phyloP scores from a whole-genome alignment of 345 rosid species.

The Garcia nutans region DNA sequence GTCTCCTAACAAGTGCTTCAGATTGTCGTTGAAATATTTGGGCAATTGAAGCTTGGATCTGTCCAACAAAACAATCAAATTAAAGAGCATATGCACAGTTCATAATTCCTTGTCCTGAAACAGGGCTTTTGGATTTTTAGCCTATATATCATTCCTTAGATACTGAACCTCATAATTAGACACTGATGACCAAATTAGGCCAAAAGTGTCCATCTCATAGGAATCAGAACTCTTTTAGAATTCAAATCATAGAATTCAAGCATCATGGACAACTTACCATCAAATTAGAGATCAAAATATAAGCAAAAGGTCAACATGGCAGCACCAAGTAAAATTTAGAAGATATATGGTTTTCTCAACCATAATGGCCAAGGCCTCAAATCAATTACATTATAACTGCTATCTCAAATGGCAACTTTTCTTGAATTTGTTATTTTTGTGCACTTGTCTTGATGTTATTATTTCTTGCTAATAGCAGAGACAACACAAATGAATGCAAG shows the following conservation, averaged over 20 bases:
- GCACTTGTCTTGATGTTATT: not conserved
- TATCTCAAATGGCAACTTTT: constrained; percentile 14
- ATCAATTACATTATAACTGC: constrained; percentile 2
- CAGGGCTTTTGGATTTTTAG: not conserved
- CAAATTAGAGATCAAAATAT: constrained; percentile 3
- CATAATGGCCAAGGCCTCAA: not conserved
- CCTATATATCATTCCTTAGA: not conserved
- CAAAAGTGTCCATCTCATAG: not conserved
- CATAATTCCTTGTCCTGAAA: not conserved
- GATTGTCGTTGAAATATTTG: constrained; percentile 75
- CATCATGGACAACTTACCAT: not conserved
- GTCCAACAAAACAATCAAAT: constrained; percentile 29
- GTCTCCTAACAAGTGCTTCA: constrained; percentile 70
- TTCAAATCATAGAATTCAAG: not conserved
- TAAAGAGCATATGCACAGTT: constrained; percentile 1
- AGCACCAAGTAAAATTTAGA: constrained; percentile 8
- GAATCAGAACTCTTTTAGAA: not conserved
- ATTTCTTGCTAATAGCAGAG: not conserved
- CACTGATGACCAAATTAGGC: not conserved
- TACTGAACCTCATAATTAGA: not conserved
- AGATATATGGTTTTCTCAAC: not conserved
- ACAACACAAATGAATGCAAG: constrained; percentile 1
- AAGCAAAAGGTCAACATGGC: not conserved
- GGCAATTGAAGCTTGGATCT: constrained; percentile 96
- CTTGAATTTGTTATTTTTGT: constrained; percentile 2